These are phyloP conservation scores for Suhomyces kilbournensis DNA, from an alignment of 805 yeast species.

Conservation along the genomic window DNA sequence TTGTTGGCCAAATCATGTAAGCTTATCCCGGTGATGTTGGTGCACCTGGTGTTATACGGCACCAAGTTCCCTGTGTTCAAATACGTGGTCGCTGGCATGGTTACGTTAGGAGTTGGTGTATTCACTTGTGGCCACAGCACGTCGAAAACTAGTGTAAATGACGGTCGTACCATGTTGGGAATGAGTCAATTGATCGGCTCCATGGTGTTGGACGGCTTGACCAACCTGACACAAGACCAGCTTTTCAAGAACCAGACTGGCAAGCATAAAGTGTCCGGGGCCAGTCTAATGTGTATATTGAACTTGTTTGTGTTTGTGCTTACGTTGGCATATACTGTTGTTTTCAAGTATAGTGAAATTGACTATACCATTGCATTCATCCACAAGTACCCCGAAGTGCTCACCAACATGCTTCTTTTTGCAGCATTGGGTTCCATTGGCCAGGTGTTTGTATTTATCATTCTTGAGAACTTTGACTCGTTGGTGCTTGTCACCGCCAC, in stretches of 20 bases:
- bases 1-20: constrained; percentile 91
- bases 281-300: constrained; percentile 77
- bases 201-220: constrained; percentile 82
- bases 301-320: constrained; percentile 45
- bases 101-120: constrained; percentile 77
- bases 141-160: constrained; percentile 28
- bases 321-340: constrained; percentile 47
- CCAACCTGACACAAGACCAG: constrained; percentile 91
- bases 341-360: constrained; percentile 47
- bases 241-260: constrained; percentile 51
- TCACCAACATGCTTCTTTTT: constrained; percentile 60
- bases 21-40: constrained; percentile 88
- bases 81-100: constrained; percentile 70
- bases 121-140: constrained; percentile 54
- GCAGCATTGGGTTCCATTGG: constrained; percentile 86
- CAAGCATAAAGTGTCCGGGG: constrained; percentile 61
- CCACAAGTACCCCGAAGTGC: constrained; percentile 48
- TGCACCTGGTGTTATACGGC: constrained; percentile 69
- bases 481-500: constrained; percentile 86
- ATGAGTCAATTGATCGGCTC: constrained; percentile 55
- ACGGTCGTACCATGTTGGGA: constrained; percentile 53
- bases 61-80: constrained; percentile 72
- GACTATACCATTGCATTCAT: constrained; percentile 49
- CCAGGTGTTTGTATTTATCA: constrained; percentile 86
- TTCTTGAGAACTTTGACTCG: constrained; percentile 82